These are phyloP conservation scores for Mortierella alpina DNA, from an alignment of 192 early-diverging fungal species.

Conservation along the genomic window DNA sequence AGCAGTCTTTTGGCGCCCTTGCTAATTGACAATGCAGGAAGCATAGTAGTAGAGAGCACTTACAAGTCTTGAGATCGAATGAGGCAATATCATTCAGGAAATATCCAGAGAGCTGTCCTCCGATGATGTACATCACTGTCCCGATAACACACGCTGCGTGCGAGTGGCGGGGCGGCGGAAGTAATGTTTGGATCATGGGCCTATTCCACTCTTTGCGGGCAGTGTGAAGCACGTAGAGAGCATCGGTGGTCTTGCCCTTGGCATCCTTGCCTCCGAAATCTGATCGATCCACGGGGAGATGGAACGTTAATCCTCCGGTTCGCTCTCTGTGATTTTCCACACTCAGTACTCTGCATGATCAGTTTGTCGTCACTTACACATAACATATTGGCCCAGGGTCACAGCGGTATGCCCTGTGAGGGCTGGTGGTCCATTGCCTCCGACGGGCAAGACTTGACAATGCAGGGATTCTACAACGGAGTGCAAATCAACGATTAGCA, in stretches of 20 bases:
- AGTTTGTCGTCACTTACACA: constrained; percentile 33
- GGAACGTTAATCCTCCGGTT: neutral
- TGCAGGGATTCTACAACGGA: constrained; percentile 40
- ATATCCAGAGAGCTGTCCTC: constrained; percentile 56
- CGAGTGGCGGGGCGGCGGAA: constrained; percentile 58
- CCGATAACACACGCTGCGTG: constrained; percentile 60
- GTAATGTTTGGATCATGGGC: constrained; percentile 50
- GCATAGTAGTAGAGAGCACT: constrained; percentile 13
- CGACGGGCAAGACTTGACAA: constrained; percentile 42
- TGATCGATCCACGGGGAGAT: constrained; percentile 10
- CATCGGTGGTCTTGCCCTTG: constrained; percentile 30
- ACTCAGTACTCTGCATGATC: neutral
- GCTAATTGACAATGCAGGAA: neutral
- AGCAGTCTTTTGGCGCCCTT: too few relatives aligned
- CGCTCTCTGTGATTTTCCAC: neutral
- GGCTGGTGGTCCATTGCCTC: constrained; percentile 56
- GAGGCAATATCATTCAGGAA: constrained; percentile 61
- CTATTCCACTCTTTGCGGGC: constrained; percentile 57
- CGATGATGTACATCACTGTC: constrained; percentile 62
- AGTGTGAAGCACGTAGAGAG: constrained; percentile 33
- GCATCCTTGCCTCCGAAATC: constrained; percentile 51
- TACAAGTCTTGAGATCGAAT: constrained; percentile 62
- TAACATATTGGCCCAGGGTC: constrained; percentile 57
- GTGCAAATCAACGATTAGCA: neutral
- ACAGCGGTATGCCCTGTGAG: constrained; percentile 56